Percentiles rank a stretch among this genome's conserved stretches.
Evolutionary conservation across 2,329 filamentous ascomycete genomes (phyloP).

Genomic region (Magnaporthiopsis poae): DNA sequence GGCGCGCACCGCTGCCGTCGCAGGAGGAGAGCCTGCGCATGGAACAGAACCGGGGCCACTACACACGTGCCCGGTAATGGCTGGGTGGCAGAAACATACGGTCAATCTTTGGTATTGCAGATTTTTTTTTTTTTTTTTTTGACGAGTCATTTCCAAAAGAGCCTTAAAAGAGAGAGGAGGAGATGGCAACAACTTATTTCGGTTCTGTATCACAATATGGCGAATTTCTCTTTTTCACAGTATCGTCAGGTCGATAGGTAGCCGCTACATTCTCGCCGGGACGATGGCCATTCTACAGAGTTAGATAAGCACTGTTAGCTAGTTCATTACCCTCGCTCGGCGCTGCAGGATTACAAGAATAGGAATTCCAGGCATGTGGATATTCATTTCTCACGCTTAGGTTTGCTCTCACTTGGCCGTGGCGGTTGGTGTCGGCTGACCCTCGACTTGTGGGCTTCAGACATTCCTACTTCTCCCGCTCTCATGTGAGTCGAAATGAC

Average conservation of each 20-base stretch:
- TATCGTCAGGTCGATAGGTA: neutral
- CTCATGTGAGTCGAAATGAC: neutral
- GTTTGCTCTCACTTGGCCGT: too few relatives aligned
- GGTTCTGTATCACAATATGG: neutral
- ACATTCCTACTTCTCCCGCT: neutral
- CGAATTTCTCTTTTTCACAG: neutral
- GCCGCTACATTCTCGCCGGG: neutral
- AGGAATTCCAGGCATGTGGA: neutral
- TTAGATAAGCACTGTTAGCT: neutral
- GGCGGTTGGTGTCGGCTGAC: neutral
- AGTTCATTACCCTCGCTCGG: neutral
- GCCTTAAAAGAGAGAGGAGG: neutral
- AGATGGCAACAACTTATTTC: neutral
- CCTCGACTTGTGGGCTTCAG: neutral
- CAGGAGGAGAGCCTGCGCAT: slow-evolving; percentile 72
- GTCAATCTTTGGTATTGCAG: too few relatives aligned
- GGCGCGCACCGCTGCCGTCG: slow-evolving; percentile 66
- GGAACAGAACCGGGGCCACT: slow-evolving; percentile 60
- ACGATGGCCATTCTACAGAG: neutral
- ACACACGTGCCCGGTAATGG: slow-evolving; percentile 40
- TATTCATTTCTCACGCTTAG: neutral
- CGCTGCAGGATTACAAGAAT: neutral
- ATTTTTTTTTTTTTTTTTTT: neutral
- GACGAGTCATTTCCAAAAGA: too few relatives aligned
- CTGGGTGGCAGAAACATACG: neutral